These are phyloP conservation scores for Ogataea angusta DNA, from an alignment of 805 yeast species.

Conservation along the genomic window DNA sequence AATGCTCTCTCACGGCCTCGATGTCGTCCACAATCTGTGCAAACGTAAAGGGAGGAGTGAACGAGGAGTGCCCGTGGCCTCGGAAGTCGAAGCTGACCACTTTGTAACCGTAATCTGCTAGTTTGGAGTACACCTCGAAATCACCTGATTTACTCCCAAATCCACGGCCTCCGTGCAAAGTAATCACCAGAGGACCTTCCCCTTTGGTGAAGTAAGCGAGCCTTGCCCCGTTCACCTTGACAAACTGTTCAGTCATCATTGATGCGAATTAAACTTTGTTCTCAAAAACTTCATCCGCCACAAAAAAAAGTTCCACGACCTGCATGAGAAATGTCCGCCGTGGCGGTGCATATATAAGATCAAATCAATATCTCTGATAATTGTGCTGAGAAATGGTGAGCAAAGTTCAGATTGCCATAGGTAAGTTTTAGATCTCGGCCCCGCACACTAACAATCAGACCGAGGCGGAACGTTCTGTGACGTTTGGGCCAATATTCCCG, in stretches of 20 bases:
- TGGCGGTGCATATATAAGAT: constrained; percentile 3
- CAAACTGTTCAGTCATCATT: constrained; percentile 8
- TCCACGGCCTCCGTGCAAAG: constrained; percentile 28
- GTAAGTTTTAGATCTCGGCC: constrained; percentile 1
- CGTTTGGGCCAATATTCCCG: constrained; percentile 43
- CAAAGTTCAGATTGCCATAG: constrained; percentile 15
- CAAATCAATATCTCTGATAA: not conserved
- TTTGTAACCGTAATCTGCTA: constrained; percentile 19
- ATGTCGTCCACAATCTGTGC: constrained; percentile 24
- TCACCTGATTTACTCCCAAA: constrained; percentile 24
- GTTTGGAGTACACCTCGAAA: constrained; percentile 20
- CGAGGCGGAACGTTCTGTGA: constrained; percentile 48
- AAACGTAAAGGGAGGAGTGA: constrained; percentile 24
- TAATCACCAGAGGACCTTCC: constrained; percentile 19
- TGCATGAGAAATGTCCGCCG: constrained; percentile 9
- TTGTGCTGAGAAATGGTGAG: not conserved
- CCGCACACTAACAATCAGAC: constrained; percentile 9
- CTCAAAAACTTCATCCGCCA: not conserved
- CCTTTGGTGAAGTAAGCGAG: constrained; percentile 19
- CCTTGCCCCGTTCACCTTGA: constrained; percentile 15
- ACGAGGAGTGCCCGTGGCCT: constrained; percentile 24
- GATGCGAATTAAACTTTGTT: not conserved
- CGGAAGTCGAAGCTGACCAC: constrained; percentile 26
- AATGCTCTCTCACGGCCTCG: constrained; percentile 18
- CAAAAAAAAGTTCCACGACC: not conserved